Conservation (phyloP, 176 grass and related monocot genomes). For the Musa beccarii region DNA sequence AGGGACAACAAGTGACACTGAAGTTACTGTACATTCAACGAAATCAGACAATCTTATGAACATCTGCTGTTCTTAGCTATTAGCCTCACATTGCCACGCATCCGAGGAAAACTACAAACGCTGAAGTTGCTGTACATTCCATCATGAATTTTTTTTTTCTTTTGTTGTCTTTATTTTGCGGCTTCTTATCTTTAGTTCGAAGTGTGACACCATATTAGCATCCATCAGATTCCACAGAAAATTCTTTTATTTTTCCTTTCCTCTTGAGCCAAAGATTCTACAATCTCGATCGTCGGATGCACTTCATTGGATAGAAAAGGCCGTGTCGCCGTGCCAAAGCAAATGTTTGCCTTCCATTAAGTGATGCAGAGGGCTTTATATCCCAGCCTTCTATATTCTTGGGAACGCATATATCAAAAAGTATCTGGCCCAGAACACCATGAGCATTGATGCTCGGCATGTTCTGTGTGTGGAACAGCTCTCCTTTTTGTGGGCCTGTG, state of each 20-base stretch:
- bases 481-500: slow-evolving; percentile 13
- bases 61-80: too few relatives aligned
- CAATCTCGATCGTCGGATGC: slow-evolving; percentile 55
- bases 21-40: too few relatives aligned
- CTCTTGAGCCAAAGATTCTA: slow-evolving; percentile 20
- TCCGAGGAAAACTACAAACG: too few relatives aligned
- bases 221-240: neutral
- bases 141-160: too few relatives aligned
- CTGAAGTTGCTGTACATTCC: too few relatives aligned
- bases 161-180: too few relatives aligned
- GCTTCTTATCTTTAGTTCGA: too few relatives aligned
- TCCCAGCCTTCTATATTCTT: slow-evolving; percentile 84
- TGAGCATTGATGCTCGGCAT: slow-evolving; percentile 36
- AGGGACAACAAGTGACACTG: too few relatives aligned
- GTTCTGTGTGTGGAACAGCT: slow-evolving; percentile 42
- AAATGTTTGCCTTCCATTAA: slow-evolving; percentile 30
- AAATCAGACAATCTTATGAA: too few relatives aligned
- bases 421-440: slow-evolving; percentile 54
- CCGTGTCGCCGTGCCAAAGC: slow-evolving; percentile 8
- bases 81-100: too few relatives aligned
- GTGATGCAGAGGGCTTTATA: slow-evolving; percentile 32
- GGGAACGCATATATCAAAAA: slow-evolving; percentile 50
- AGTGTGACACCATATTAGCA: neutral
- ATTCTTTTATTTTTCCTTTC: neutral
- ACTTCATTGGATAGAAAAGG: slow-evolving; percentile 47